A percentile compares a stretch with the other conserved stretches of the same genome.
Conservation (phyloP, 345 rosid species). For the Syzygium jambos region DNA sequence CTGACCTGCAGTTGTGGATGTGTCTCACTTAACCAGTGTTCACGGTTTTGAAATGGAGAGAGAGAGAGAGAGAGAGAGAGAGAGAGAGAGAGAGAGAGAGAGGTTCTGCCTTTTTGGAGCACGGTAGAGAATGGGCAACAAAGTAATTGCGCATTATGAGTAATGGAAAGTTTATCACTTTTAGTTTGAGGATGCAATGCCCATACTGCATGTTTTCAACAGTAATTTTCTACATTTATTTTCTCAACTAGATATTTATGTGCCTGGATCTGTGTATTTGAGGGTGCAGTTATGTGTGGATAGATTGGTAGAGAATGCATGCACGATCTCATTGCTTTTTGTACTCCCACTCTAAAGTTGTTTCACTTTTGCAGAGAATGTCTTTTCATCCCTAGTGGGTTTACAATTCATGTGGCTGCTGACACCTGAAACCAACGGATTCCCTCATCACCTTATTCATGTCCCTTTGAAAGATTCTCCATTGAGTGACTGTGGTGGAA, state of each 20-base stretch:
- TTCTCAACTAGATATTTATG: neutral
- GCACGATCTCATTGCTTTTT: neutral
- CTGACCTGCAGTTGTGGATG: neutral
- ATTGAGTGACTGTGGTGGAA: constrained; percentile 82
- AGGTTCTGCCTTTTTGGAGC: neutral
- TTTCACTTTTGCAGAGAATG: constrained; percentile 53
- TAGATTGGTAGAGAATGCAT: neutral
- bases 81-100: accelerated
- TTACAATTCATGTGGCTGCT: constrained; percentile 85
- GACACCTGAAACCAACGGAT: constrained; percentile 44
- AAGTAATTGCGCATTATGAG: neutral
- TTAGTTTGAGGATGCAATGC: neutral
- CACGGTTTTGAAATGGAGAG: neutral
- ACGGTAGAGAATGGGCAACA: neutral
- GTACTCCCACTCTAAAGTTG: neutral
- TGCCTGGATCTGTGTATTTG: neutral
- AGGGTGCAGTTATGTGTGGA: neutral
- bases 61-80: neutral
- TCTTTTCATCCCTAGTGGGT: constrained; percentile 89
- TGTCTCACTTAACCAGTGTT: neutral
- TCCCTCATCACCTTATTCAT: constrained; percentile 73
- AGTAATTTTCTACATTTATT: neutral
- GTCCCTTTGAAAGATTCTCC: constrained; percentile 95
- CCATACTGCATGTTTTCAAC: neutral
- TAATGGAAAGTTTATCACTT: neutral